These are phyloP conservation scores for Uronychia setigera DNA, from an alignment of 73 alveolate genomes.

Conservation along the genomic window DNA sequence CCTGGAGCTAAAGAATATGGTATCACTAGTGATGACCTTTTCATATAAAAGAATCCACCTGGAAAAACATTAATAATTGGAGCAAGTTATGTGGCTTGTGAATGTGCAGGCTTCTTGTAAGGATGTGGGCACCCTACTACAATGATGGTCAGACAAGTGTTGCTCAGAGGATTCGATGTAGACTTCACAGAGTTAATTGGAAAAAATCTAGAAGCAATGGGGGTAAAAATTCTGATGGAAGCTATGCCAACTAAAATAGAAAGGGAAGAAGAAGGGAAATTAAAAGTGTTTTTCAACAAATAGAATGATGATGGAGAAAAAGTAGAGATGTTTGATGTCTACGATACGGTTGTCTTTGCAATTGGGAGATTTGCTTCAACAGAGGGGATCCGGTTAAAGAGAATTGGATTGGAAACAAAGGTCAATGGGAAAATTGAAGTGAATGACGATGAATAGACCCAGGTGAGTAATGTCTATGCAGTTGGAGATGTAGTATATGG, in stretches of 20 bases:
- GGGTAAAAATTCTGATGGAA: slow-evolving; percentile 83
- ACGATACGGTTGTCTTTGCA: slow-evolving; percentile 94
- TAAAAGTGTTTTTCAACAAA: slow-evolving; percentile 66
- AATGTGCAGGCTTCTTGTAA: slow-evolving; percentile 97
- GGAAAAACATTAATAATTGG: slow-evolving; percentile 99
- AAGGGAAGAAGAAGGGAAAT: slow-evolving; percentile 75
- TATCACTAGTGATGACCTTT: slow-evolving; percentile 97
- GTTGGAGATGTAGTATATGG: slow-evolving; percentile 98
- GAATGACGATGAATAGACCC: slow-evolving; percentile 87
- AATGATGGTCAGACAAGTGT: slow-evolving; percentile 95
- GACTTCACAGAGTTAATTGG: slow-evolving; percentile 96
- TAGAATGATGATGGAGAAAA: slow-evolving; percentile 68
- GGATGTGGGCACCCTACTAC: slow-evolving; percentile 95
- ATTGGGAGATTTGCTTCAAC: slow-evolving; percentile 95
- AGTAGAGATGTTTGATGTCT: slow-evolving; percentile 74
- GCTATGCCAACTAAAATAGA: slow-evolving; percentile 86
- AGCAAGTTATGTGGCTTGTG: slow-evolving; percentile 98
- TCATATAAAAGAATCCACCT: slow-evolving; percentile 90
- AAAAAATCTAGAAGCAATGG: slow-evolving; percentile 84
- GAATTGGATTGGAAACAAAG: slow-evolving; percentile 88
- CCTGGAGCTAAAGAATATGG: slow-evolving; percentile 77
- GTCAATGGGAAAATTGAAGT: slow-evolving; percentile 86
- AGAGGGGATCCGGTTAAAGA: slow-evolving; percentile 74
- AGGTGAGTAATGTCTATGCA: slow-evolving; percentile 92
- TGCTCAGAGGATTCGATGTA: slow-evolving; percentile 97